These are phyloP conservation scores for Capronia coronata DNA, from an alignment of 2,329 filamentous ascomycete species.

Conservation along the genomic window DNA sequence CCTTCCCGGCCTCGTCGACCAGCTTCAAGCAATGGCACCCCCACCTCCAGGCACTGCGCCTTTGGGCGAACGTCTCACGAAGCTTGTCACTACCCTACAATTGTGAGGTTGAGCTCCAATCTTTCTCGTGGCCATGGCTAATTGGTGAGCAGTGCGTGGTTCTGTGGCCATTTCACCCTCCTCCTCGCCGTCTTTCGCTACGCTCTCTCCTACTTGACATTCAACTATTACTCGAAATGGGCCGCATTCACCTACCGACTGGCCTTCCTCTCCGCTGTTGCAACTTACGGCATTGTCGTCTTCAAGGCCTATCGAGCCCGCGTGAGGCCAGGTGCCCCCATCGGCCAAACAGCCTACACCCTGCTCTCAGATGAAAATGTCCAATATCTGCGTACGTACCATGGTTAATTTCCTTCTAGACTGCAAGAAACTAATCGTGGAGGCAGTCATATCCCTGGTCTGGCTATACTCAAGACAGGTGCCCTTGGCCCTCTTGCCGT, in stretches of 20 bases:
- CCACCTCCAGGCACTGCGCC: conserved; percentile 64
- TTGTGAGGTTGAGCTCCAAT: conserved; percentile 39
- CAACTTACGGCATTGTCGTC: conserved; percentile 95
- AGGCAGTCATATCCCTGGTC: conserved; percentile 77
- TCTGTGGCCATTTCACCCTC: conserved; percentile 66
- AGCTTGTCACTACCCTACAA: conserved; percentile 82
- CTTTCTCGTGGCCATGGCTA: conserved; percentile 53
- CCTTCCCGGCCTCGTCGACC: conserved; percentile 1
- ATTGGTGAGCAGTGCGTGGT: conserved; percentile 64
- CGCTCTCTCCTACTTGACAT: conserved; percentile 73
- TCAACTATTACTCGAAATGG: conserved; percentile 75
- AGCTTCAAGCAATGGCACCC: conserved; percentile 55
- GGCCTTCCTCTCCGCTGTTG: conserved; percentile 80
- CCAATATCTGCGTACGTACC: conserved; percentile 78
- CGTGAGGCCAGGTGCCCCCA: conserved; percentile 47
- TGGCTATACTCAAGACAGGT: conserved; percentile 92
- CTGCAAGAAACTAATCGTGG: conserved; percentile 7
- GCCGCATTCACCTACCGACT: conserved; percentile 82
- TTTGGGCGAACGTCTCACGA: conserved; percentile 65
- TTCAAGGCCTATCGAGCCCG: conserved; percentile 94
- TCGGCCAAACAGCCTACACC: conserved; percentile 49
- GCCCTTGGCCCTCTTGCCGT: conserved; percentile 83
- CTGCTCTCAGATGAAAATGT: conserved; percentile 88
- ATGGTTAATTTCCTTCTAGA: conserved; percentile 1
- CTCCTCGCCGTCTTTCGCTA: conserved; percentile 80